Evolutionary conservation across 140 eudicot species (phyloP).

Genomic region (Stevia rebaudiana): DNA sequence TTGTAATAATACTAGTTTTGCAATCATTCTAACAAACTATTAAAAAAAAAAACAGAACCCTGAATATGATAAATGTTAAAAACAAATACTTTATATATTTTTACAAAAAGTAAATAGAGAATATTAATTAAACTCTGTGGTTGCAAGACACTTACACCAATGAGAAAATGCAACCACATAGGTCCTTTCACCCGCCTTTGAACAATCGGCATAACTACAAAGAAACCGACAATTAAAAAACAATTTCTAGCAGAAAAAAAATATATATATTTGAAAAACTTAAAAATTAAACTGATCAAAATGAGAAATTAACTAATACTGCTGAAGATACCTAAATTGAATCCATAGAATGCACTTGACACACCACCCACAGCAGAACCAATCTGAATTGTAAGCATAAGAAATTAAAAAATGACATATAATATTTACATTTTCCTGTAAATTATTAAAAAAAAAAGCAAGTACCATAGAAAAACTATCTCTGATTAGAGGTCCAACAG

Average conservation of each 20-base stretch:
- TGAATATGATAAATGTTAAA: constrained; percentile 1
- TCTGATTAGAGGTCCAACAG: constrained; percentile 74
- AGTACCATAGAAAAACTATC: constrained; percentile 88
- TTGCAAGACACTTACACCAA: constrained; percentile 66
- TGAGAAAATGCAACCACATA: constrained; percentile 88
- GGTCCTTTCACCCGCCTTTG: constrained; percentile 84
- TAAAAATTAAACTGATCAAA: not conserved
- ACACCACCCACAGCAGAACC: constrained; percentile 96
- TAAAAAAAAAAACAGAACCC: not conserved
- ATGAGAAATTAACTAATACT: not conserved
- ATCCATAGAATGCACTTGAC: constrained; percentile 79
- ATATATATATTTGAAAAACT: not conserved
- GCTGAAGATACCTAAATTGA: constrained; percentile 49
- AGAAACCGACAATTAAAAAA: not conserved
- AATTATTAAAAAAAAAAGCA: not conserved
- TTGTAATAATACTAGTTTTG: not conserved
- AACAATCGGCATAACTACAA: constrained; percentile 82
- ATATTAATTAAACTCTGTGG: not conserved
- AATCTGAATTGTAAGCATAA: constrained; percentile 39
- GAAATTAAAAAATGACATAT: not conserved
- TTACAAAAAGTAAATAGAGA: not conserved
- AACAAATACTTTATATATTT: not conserved
- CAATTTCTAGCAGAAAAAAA: not conserved
- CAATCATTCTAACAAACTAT: not conserved
- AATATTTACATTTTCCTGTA: not conserved